phyloP scores from a whole-genome alignment of 108 stramenopile genomes.

The Cyclotella distinguenda region DNA sequence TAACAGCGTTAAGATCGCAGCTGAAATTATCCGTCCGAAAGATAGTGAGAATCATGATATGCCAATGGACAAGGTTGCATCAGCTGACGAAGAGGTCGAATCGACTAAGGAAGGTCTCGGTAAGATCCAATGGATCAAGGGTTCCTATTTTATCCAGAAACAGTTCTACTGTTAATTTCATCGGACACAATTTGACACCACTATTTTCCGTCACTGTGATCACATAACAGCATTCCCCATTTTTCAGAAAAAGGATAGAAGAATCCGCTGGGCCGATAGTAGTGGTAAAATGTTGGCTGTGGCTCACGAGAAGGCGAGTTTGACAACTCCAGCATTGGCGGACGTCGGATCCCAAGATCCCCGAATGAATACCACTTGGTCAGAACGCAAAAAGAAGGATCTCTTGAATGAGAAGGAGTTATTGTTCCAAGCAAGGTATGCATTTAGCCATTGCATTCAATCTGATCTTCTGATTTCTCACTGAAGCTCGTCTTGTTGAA shows the following conservation, averaged over 20 bases:
- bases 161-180: too few species aligned
- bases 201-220: neutral
- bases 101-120: too few species aligned
- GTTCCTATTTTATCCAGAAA: too few species aligned
- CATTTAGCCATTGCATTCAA: neutral
- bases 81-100: neutral
- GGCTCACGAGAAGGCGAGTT: conserved; percentile 36
- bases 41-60: conserved; percentile 18
- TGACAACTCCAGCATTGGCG: conserved; percentile 2
- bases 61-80: conserved; percentile 17
- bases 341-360: conserved; percentile 12
- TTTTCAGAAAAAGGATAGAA: conserved; percentile 38
- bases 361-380: conserved; percentile 49
- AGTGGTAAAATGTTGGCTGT: conserved; percentile 61
- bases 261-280: conserved; percentile 81
- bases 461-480: conserved; percentile 2
- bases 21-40: conserved; percentile 16
- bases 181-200: too few species aligned
- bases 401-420: conserved; percentile 73
- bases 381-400: conserved; percentile 69
- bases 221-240: neutral
- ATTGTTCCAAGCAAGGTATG: conserved; percentile 71
- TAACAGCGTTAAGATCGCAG: conserved; percentile 9
- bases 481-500: conserved; percentile 1
- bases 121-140: too few species aligned